Evolutionary conservation across 2,329 filamentous ascomycete species (phyloP).

Genomic region (Taxawa tesnikishii): DNA sequence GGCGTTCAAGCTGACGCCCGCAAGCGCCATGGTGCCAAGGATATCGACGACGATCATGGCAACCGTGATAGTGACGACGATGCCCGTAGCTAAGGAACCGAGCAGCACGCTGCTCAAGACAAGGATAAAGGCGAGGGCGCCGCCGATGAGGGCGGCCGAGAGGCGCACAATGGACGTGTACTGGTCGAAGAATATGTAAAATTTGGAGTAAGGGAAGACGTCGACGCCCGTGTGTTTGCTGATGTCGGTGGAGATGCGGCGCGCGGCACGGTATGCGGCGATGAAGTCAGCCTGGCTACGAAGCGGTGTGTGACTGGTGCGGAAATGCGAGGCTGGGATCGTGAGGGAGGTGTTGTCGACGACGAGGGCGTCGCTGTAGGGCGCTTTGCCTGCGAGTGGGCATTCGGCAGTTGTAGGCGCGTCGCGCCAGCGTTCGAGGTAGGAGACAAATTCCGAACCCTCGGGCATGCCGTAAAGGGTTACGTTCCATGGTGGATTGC

Average conservation of each 20-base stretch:
- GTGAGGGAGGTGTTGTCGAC: constrained; percentile 55
- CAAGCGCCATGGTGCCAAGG: constrained; percentile 85
- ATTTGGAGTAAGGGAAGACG: constrained; percentile 92
- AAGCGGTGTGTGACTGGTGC: constrained; percentile 77
- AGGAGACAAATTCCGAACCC: constrained; percentile 78
- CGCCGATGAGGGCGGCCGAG: constrained; percentile 66
- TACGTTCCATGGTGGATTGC: constrained; percentile 76
- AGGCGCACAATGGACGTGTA: constrained; percentile 76
- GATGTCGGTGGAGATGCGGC: constrained; percentile 73
- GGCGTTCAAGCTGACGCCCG: constrained; percentile 82
- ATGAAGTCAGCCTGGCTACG: constrained; percentile 89
- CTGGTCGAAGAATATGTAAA: constrained; percentile 99
- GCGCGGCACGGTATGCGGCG: constrained; percentile 73
- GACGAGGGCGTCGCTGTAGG: constrained; percentile 75
- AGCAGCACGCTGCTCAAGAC: constrained; percentile 67
- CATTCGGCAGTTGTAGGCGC: constrained; percentile 74
- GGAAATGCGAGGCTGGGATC: constrained; percentile 79
- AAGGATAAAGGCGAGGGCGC: constrained; percentile 77
- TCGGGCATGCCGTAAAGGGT: constrained; percentile 86
- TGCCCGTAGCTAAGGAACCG: constrained; percentile 69
- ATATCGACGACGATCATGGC: constrained; percentile 91
- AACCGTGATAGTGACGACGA: constrained; percentile 75
- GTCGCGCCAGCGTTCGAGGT: constrained; percentile 70
- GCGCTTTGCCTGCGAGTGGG: constrained; percentile 75
- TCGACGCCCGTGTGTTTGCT: constrained; percentile 59